These are phyloP conservation scores for Alternaria alternata DNA, from an alignment of 2,329 filamentous ascomycete species.

Conservation along the genomic window DNA sequence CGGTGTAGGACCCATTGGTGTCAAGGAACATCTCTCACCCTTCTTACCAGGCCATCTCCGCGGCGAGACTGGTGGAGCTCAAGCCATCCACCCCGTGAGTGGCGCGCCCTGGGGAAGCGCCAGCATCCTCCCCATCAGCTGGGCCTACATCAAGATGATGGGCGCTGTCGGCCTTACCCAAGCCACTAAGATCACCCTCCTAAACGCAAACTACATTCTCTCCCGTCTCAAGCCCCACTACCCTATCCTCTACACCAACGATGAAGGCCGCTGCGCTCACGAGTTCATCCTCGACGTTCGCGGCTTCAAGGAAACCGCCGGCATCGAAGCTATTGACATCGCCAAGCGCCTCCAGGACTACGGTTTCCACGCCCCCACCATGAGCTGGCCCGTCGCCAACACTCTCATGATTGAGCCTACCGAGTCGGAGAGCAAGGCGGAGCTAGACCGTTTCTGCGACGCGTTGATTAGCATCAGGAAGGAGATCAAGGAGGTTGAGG, in stretches of 20 bases:
- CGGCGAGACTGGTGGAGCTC: constrained; percentile 63
- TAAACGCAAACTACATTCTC: constrained; percentile 97
- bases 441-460: constrained; percentile 92
- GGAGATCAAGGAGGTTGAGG: constrained; percentile 85
- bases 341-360: constrained; percentile 97
- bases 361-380: constrained; percentile 95
- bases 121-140: constrained; percentile 91
- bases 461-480: constrained; percentile 84
- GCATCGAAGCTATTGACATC: constrained; percentile 91
- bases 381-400: constrained; percentile 95
- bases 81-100: constrained; percentile 75
- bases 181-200: constrained; percentile 89
- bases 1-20: constrained; percentile 92
- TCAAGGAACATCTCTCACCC: constrained; percentile 78
- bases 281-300: constrained; percentile 95
- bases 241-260: constrained; percentile 91
- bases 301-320: constrained; percentile 81
- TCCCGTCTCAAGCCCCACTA: constrained; percentile 86
- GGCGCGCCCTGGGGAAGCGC: constrained; percentile 88
- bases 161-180: constrained; percentile 81
- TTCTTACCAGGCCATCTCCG: constrained; percentile 78
- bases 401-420: constrained; percentile 99
- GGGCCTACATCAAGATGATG: constrained; percentile 97
- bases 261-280: constrained; percentile 86
- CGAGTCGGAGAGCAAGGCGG: constrained; percentile 88